phyloP scores from a whole-genome alignment of 352 stramenopile species.

The Bremia lactucae region DNA sequence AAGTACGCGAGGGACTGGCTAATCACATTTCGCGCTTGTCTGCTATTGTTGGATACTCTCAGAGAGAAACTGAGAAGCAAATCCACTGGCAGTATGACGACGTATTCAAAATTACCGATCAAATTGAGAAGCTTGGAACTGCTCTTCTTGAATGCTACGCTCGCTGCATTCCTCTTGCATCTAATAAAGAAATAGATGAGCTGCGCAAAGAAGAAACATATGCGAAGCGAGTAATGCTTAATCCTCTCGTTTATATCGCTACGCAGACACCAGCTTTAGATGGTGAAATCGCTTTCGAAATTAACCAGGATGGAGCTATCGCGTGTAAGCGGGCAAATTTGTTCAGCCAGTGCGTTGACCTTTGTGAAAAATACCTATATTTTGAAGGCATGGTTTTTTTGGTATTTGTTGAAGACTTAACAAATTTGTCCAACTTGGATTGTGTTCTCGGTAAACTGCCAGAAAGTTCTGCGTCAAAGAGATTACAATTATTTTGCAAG shows the following conservation, averaged over 20 bases:
- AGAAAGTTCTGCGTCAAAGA: constrained; percentile 42
- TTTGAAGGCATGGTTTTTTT: constrained; percentile 80
- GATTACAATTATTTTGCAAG: constrained; percentile 55
- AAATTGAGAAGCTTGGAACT: constrained; percentile 44
- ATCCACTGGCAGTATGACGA: constrained; percentile 47
- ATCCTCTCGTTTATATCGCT: constrained; percentile 62
- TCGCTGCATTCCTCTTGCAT: constrained; percentile 30
- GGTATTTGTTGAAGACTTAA: constrained; percentile 45
- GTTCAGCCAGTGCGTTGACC: constrained; percentile 41
- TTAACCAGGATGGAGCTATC: constrained; percentile 20
- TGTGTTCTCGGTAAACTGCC: constrained; percentile 49
- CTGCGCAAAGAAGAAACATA: constrained; percentile 47
- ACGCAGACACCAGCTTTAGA: constrained; percentile 24
- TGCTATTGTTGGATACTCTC: constrained; percentile 35
- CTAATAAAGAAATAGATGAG: constrained; percentile 40
- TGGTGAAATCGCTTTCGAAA: constrained; percentile 13
- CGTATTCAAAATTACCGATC: constrained; percentile 51
- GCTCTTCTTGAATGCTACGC: constrained; percentile 47
- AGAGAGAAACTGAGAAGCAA: constrained; percentile 12
- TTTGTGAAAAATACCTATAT: constrained; percentile 65
- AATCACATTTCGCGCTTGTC: constrained; percentile 57
- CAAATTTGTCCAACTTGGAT: constrained; percentile 52
- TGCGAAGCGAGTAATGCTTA: constrained; percentile 49
- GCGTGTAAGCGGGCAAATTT: constrained; percentile 41
- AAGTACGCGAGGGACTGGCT: constrained; percentile 49